Base-by-base conservation (phyloP, 768 basidiomycete genomes). In the Lanmaoa pseudosensibilis region DNA sequence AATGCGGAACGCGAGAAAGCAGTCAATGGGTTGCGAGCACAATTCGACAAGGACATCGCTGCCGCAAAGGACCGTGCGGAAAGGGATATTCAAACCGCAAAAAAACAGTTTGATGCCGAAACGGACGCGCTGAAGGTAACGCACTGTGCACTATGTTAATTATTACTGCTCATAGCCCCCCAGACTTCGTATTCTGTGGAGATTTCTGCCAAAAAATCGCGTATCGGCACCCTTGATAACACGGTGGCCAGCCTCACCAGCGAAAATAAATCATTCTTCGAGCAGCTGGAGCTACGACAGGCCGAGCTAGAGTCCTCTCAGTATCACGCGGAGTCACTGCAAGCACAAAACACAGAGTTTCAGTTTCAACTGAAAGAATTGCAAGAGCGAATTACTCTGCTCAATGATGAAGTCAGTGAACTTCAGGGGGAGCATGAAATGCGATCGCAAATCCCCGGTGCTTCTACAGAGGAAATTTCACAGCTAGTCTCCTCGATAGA, bases 251-350 rank as follows among this genome's bases (percentile, higher is more conserved):
- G 78, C 32, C 78, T 94, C 9, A 82, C 83, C 15, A 73, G 77
- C 27, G 91, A 94, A 67, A 95, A 94, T 65, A 87, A 85, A 61
- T 70, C 76, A 12, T 81, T 93, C 59, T 98, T 98, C 68, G 91
- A 95, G 61, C 84, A 89, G 57, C 78, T 94, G 4, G 94, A 98
- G 72, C 65, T 88, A 46, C 87, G 91, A 32, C 93, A 96, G 69
- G 94, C 91, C 16, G 95, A 98, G 66, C 72, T 90, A 12, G 97
- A 99, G 73, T 88, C 90, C 2, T 83, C 86, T 5, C 86, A 87
- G 59, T 83, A 83, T 5, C 86, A 90, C 60, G 77, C 87, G 2
- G 92, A 94, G 61, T 81, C 81, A 1, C 72, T 94, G 19, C 84
- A 90, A 62, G 85, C 85, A 46, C 88, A 90, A 64, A 87, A 86